Base-by-base conservation (phyloP, 345 rosid genomes). In the Psidium guajava region DNA sequence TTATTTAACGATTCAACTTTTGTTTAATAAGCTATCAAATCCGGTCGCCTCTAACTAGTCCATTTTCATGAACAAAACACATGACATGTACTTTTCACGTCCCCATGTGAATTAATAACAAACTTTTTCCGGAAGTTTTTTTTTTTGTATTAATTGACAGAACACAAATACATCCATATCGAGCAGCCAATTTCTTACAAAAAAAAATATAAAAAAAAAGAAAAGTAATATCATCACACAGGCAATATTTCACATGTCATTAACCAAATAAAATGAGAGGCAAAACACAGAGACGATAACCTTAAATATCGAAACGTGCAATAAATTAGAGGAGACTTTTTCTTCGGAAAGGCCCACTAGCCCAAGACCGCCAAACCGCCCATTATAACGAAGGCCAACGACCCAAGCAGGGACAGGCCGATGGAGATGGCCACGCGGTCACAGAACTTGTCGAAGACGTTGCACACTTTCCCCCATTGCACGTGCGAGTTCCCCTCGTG, bases 391-490 rank as follows among this genome's bases (percentile, higher is more conserved):
- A 93, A 93, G n/a, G 86, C 90, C 8, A 92, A 0, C 7, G 92
- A 84, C 81, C 91, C 94, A 49, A 91, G 9, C 64, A 93, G 44
- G 49, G 94, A 92, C 20, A 92, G 25, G 75, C 3, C 81, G 74
- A 90, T 1, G 9, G 94, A 82, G 54, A 86, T 91, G 6, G 90
- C 92, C 24, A 77, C 90, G 81, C 88, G 92, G 82, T 87, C 42
- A 81, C 98, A 94, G 57, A 95, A 93, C 85, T 86, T 87, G 15
- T 88, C 94, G 81, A 95, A 95, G 49, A 87, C 89, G 18, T 75
- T 40, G 88, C 98, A 95, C 77, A 89, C 95, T 86, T 93, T 91
- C 21, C 56, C 83, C 98, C 98, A 94, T 57, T 85, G 84, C 64
- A 93, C 90, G 73, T 91, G 95, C 7, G 94, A 91, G 89, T 95